Base-by-base conservation (phyloP, 768 basidiomycete species). In the Coprinellus micaceus region DNA sequence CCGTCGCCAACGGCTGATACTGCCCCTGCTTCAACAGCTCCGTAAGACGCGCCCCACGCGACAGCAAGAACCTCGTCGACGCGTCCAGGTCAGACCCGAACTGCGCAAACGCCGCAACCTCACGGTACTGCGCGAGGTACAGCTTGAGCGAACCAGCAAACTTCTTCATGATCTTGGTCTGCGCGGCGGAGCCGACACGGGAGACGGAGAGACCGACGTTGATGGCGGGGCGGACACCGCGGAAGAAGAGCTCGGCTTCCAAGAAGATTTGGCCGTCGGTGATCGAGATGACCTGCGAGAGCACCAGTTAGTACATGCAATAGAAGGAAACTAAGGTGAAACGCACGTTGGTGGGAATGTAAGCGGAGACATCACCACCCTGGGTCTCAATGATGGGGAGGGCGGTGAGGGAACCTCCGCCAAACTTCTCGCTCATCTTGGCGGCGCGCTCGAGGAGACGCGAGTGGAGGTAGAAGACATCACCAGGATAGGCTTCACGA, bases 171-270 rank as follows among this genome's bases (percentile, higher is more conserved):
- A 98, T 94, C 79, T 95, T 94, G 64, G 96, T 98, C 81, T 99
- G 97, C 69, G 97, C 97, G 68, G 97, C 96, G 45, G 96, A 98
- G 69, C 97, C 97, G 80, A 99, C 97, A 85, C 97, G 97, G 60
- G 97, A 99, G 64, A 99, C 97, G 58, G 97, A 99, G 60, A 98
- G 93, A 95, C 97, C 97, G 82, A 99, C 97, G 80, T 98, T 98
- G 76, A 98, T 98, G 64, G 97, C 97, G 53, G 97, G 96, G 72
- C 96, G 93, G 64, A 98, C 90, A 86, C 97, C 97, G 82, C 97
- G 95, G 94, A 99, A 98, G 94, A 99, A 99, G 71, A 98, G 89
- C 74, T 98, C 96, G 68, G 96, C 94, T 76, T 98, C 96, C 89
- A 98, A 90, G 90, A 98, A 98, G 78, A 97, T 96, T 77, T 98